Percentiles rank a stretch among this genome's conserved stretches.
Evolutionary conservation across 148 eudicot species (phyloP).

Genomic region (Vaccinium myrtillus): DNA sequence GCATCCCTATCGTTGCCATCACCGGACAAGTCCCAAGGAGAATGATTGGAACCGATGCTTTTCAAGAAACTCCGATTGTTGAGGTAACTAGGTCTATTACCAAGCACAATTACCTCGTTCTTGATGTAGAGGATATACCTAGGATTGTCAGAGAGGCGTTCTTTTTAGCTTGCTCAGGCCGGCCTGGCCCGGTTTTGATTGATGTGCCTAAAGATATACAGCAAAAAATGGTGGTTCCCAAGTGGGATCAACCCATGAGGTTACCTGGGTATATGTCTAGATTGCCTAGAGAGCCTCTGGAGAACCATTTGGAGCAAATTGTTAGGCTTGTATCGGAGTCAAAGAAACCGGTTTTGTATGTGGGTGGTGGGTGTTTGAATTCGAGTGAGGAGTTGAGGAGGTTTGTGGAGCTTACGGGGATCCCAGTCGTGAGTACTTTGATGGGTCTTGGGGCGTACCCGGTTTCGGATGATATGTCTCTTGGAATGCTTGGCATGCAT

Average conservation of each 20-base stretch:
- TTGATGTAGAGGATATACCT: constrained; percentile 83
- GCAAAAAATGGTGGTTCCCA: constrained; percentile 71
- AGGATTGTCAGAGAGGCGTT: constrained; percentile 81
- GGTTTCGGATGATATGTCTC: constrained; percentile 47
- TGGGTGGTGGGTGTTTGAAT: constrained; percentile 88
- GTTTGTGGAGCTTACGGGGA: constrained; percentile 70
- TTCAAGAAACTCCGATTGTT: constrained; percentile 91
- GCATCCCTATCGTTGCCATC: constrained; percentile 74
- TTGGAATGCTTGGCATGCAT: constrained; percentile 89
- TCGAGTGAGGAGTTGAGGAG: constrained; percentile 62
- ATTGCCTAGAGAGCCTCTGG: constrained; percentile 47
- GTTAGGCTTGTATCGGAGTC: constrained; percentile 64
- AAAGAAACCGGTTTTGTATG: constrained; percentile 75
- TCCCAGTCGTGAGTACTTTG: constrained; percentile 84
- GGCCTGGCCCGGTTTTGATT: constrained; percentile 85
- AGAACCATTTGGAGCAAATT: constrained; percentile 54
- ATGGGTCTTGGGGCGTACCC: constrained; percentile 88
- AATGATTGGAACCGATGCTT: constrained; percentile 91
- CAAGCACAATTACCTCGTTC: constrained; percentile 79
- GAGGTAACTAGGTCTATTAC: constrained; percentile 90
- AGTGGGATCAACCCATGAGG: constrained; percentile 62
- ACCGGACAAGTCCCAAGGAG: constrained; percentile 87
- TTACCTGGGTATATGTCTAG: constrained; percentile 69
- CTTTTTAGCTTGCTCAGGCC: constrained; percentile 61
- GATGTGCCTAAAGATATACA: constrained; percentile 92